Base-by-base conservation (phyloP, 2,329 filamentous ascomycete species). In the Venturia asperata region DNA sequence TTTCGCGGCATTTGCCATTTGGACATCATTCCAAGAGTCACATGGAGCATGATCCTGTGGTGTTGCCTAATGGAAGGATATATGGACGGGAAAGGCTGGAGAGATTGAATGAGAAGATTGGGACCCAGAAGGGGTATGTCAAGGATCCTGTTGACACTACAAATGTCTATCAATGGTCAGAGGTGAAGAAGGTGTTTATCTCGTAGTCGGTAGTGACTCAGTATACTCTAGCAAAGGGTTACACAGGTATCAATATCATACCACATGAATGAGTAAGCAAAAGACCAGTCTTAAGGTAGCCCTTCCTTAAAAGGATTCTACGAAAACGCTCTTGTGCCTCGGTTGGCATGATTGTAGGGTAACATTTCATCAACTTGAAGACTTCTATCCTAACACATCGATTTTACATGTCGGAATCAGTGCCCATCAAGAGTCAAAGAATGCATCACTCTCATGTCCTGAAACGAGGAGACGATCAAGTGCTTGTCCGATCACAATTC, bases 21-120 rank as follows among this genome's bases (percentile, higher is more conserved):
- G 94, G 94, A 2, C 90, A 96, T 72, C 94, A 99, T 75, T 92
- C 89, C 39, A 95, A 95, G 81, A 96, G 91, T 73, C 90, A 91
- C 67, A 91, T 97, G 39, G 93, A 96, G 73, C 86, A 86, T 58
- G 92, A 97, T 73, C 84, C 94, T 0, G 83, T 96, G 24, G 83
- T 97, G 55, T 77, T 99, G 65, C 94, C 94, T 30, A 97, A 96
- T 74, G 88, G 89, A 1, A 83, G 91, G 63, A 89, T 95, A 11
- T 97, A 96, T 73, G 91, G 93, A 24, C 83, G 85, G 66, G 85
- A 88, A 65, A 81, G 88, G 62, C 79, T 99, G 62, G 79, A 88
- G 67, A 85, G 89, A 65, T 86, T 94, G 74, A 90, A 92, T 65
- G 84, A 85, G 72, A 97, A 96, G 78, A 81, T 91, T 0, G 90